phyloP scores from a whole-genome alignment of 2,329 filamentous ascomycete species.

The Penicillium sp. region DNA sequence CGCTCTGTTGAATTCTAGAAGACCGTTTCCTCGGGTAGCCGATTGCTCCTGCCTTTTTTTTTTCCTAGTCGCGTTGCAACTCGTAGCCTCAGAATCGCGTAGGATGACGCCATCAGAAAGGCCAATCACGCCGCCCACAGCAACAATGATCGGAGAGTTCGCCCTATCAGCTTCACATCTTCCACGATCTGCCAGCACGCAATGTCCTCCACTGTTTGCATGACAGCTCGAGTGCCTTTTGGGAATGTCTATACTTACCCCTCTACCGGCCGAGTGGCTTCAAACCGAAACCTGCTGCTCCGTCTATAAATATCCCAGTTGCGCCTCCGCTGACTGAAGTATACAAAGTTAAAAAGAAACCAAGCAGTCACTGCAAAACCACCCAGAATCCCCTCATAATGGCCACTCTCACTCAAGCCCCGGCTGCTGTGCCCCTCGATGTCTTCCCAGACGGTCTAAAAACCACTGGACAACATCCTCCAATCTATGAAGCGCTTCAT shows the following conservation, averaged over 20 bases:
- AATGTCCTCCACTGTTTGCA: slow-evolving; percentile 36
- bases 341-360: neutral
- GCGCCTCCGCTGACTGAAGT: neutral
- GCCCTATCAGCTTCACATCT: slow-evolving; percentile 23
- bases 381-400: neutral
- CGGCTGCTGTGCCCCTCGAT: neutral
- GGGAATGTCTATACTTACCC: neutral
- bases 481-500: slow-evolving; percentile 66
- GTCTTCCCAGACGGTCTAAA: slow-evolving; percentile 70
- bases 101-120: slow-evolving; percentile 32
- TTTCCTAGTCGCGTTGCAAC: neutral
- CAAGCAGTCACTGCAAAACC: neutral
- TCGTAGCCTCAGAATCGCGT: slow-evolving; percentile 4
- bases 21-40: neutral
- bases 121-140: slow-evolving; percentile 14
- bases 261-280: slow-evolving; percentile 17
- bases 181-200: slow-evolving; percentile 31
- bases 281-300: slow-evolving; percentile 27
- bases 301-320: slow-evolving; percentile 36
- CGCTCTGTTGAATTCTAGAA: too few species aligned
- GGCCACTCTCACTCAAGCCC: slow-evolving; percentile 9
- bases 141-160: slow-evolving; percentile 1
- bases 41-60: neutral
- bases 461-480: slow-evolving; percentile 74
- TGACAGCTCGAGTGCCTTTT: neutral